These are phyloP conservation scores for Canariomyces notabilis DNA, from an alignment of 2,329 filamentous ascomycete genomes.

Conservation along the genomic window DNA sequence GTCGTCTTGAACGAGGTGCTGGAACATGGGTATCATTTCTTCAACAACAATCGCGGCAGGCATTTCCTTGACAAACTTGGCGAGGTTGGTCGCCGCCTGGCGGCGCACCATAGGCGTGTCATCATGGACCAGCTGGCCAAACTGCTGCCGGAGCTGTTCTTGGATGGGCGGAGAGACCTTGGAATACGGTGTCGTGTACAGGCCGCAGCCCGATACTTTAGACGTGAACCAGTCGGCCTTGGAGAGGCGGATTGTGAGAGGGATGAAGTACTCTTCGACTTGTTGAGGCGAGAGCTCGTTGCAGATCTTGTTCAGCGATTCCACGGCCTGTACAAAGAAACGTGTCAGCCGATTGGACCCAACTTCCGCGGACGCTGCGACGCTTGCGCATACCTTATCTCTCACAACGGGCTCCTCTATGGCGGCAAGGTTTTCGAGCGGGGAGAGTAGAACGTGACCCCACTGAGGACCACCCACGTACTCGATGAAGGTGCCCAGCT, in stretches of 20 bases:
- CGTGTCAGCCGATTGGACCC: neutral
- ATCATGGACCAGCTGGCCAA: constrained; percentile 89
- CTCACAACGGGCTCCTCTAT: constrained; percentile 97
- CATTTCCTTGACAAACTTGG: constrained; percentile 98
- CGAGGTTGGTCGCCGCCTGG: constrained; percentile 91
- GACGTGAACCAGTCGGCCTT: constrained; percentile 99
- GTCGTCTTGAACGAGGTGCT: constrained; percentile 92
- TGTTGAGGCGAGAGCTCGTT: constrained; percentile 83
- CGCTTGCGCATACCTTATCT: constrained; percentile 70
- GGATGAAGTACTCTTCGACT: constrained; percentile 96
- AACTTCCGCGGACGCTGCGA: neutral
- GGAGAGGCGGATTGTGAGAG: constrained; percentile 87
- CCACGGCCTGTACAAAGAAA: constrained; percentile 66
- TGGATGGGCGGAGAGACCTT: constrained; percentile 85
- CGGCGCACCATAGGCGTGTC: constrained; percentile 98
- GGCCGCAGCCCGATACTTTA: constrained; percentile 94
- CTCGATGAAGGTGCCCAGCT: constrained; percentile 93
- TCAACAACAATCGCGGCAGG: constrained; percentile 84
- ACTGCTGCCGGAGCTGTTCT: constrained; percentile 86
- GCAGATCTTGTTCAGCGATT: constrained; percentile 99
- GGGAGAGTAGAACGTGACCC: constrained; percentile 93
- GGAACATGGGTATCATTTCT: constrained; percentile 98
- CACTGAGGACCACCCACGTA: constrained; percentile 93
- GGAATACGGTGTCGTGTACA: constrained; percentile 89
- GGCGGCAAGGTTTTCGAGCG: constrained; percentile 93